Evolutionary conservation across 2,329 filamentous ascomycete species (phyloP), one percentile per base, ranked within the genome.

Genomic region (Diaporthe sp.): DNA sequence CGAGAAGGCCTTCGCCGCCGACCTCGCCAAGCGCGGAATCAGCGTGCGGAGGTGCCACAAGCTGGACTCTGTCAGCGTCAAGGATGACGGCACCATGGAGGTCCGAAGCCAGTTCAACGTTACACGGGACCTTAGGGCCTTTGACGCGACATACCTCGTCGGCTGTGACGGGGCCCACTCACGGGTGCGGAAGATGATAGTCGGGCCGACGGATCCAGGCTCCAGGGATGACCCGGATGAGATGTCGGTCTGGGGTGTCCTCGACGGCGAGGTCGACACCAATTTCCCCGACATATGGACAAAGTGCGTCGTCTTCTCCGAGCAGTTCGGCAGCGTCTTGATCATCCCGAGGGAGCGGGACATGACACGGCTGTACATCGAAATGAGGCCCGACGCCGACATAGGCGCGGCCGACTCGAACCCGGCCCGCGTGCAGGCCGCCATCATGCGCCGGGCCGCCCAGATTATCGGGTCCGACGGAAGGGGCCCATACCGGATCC

Each of bases 211-310:
- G 81, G 84, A 86, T 81, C 88, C 82, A 61, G 87, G 91, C 77
- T 88, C 91, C 5, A 87, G 92, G 34, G 87, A 87, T 70, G 83
- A 88, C 81, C 90, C 92, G n/a, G 86, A 88, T 76, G 83, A 87
- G 17, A 86, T 88, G 28, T 86, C 90, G 49, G 82, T 84, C 7
- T 95, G 93, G 93, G 93, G 92, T 73, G 93, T 95, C 3, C 84
- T 95, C 4, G 93, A 95, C 81, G 93, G 92, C 78, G 90, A 91
- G 81, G 84, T 94, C 13, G 90, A 93, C 58, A 94, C 93, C 10
- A 88, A 94, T 81, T 94, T 95, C 79, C 93, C 93, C 1, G 93
- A 94, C 79, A 89, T 94, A 67, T 94, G 92, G 92, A 93, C 91
- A 82, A 94, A 94, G 84, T 92, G 92, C 0, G 88, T 93, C 0